Conservation (phyloP, 2,329 filamentous ascomycete genomes). For the Daldinia eschscholtzii region DNA sequence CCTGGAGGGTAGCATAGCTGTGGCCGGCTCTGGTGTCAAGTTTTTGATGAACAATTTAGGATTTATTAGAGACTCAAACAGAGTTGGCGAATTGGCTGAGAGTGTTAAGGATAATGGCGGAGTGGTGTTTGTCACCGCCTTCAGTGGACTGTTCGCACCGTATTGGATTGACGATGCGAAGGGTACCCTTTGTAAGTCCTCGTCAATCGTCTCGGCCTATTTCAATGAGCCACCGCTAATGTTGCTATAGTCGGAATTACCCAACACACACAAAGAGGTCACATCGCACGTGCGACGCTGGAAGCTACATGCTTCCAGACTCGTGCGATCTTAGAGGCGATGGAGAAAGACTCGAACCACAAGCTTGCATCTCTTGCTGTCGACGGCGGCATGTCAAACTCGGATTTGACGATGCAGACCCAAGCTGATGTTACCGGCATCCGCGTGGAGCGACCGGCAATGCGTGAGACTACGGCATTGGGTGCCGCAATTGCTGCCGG, state of each 20-base stretch:
- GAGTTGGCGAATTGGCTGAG: slow-evolving; percentile 65
- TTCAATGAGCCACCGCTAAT: slow-evolving; percentile 35
- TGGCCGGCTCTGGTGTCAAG: slow-evolving; percentile 84
- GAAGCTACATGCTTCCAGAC: slow-evolving; percentile 95
- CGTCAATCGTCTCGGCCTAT: neutral
- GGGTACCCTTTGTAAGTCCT: slow-evolving; percentile 79
- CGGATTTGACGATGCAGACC: slow-evolving; percentile 89
- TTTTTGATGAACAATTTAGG: slow-evolving; percentile 76
- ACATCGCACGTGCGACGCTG: slow-evolving; percentile 89
- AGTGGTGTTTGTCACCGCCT: slow-evolving; percentile 88
- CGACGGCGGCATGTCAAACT: slow-evolving; percentile 91
- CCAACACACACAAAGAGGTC: slow-evolving; percentile 84
- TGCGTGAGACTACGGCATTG: slow-evolving; percentile 91
- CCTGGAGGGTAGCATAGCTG: slow-evolving; percentile 85
- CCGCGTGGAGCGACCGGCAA: slow-evolving; percentile 83
- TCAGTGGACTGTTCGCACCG: slow-evolving; percentile 89
- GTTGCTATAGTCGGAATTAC: slow-evolving; percentile 76
- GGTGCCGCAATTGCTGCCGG: slow-evolving; percentile 91
- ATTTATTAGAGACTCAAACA: slow-evolving; percentile 65
- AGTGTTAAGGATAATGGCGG: slow-evolving; percentile 80
- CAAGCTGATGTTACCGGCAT: slow-evolving; percentile 89
- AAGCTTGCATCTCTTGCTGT: slow-evolving; percentile 81
- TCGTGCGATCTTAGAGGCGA: slow-evolving; percentile 89
- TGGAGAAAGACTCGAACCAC: slow-evolving; percentile 87
- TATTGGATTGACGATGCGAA: slow-evolving; percentile 96